A percentile compares a stretch with the other conserved stretches of the same genome.
Evolutionary conservation across 169 alveolate species (phyloP).

Genomic region (Cyclospora cayetanensis): DNA sequence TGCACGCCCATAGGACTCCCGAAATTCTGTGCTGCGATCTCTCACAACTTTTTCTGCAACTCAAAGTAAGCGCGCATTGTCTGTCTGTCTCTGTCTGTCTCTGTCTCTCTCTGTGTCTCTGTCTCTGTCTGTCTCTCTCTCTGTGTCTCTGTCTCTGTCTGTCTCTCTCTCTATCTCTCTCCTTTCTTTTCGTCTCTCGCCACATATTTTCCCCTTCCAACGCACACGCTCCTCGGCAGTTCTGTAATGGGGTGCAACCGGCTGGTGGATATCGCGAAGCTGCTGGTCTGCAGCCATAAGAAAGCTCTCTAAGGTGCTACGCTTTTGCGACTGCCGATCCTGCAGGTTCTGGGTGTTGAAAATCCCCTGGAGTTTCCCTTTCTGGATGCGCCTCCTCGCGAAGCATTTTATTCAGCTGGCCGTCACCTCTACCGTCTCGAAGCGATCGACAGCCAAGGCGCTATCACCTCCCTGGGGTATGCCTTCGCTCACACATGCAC

Average conservation of each 20-base stretch:
- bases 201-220: not conserved
- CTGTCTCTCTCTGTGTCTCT: not conserved
- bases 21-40: conserved; percentile 65
- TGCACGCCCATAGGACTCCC: conserved; percentile 15
- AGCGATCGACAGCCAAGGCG: conserved; percentile 98
- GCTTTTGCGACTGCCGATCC: not conserved
- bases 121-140: not conserved
- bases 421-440: conserved; percentile 95
- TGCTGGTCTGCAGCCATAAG: too few relatives aligned
- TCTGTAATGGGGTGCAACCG: too few relatives aligned
- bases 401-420: conserved; percentile 97
- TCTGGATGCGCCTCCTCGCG: conserved; percentile 99
- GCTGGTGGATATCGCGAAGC: too few relatives aligned
- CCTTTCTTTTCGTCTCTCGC: not conserved
- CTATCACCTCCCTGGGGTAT: conserved; percentile 93
- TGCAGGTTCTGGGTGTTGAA: conserved; percentile 17
- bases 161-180: too few relatives aligned
- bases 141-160: not conserved
- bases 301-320: conserved; percentile 93
- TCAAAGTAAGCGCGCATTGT: conserved; percentile 39
- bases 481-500: not conserved
- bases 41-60: conserved; percentile 61
- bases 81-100: conserved; percentile 70
- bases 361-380: conserved; percentile 93
- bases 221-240: conserved; percentile 87